Conservation (phyloP, 2,329 filamentous ascomycete genomes). For the Atkinsonella texensis region DNA sequence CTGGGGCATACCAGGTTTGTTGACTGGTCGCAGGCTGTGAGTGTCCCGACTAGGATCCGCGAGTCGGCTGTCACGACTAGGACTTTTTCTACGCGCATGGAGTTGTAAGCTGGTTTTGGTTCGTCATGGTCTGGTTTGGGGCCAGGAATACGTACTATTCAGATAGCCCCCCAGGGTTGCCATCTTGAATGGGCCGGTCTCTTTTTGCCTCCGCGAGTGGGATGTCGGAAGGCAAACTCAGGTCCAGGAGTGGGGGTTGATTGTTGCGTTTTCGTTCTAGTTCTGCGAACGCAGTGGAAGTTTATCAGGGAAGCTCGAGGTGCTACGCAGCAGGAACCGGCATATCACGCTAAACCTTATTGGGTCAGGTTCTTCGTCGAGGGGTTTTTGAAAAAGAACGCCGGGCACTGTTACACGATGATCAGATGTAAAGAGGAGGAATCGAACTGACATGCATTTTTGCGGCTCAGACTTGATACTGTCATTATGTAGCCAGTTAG, state of each 20-base stretch:
- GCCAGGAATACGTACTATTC: conserved; percentile 23
- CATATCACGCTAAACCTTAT: not conserved
- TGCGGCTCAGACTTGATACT: too few species aligned
- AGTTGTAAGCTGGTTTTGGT: not conserved
- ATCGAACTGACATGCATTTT: too few species aligned
- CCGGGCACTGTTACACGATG: not conserved
- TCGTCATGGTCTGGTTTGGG: not conserved
- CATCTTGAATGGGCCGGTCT: conserved; percentile 18
- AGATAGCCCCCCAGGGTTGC: conserved; percentile 32
- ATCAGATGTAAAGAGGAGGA: too few species aligned
- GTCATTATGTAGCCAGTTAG: too few species aligned
- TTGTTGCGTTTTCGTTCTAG: not conserved
- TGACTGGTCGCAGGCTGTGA: conserved; percentile 78
- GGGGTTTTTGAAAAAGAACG: not conserved
- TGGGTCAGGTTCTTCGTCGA: not conserved
- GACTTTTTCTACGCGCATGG: conserved; percentile 59
- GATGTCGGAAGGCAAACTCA: not conserved
- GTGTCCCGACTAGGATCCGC: conserved; percentile 69
- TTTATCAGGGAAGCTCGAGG: not conserved
- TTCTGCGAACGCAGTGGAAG: not conserved
- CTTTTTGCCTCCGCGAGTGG: not conserved
- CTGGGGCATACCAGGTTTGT: conserved; percentile 61
- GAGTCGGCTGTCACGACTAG: conserved; percentile 87
- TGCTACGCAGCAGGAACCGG: not conserved
- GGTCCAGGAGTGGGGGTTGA: not conserved